Evolutionary conservation across 805 yeast genomes (phyloP).

Genomic region (Yamadazyma tumulicola): DNA sequence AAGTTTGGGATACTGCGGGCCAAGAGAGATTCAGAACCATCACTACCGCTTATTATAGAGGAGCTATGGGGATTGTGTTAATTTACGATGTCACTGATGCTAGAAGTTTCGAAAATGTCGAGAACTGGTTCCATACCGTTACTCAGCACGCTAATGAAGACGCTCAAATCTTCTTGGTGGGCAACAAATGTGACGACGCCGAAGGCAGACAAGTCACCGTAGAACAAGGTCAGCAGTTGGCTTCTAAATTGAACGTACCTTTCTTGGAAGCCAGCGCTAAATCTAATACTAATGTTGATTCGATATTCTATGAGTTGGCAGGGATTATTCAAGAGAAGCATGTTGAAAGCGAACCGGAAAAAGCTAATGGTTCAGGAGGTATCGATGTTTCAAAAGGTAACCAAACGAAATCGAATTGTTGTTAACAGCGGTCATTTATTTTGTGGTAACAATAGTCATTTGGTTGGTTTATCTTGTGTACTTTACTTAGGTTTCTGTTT

Average conservation of each 20-base stretch:
- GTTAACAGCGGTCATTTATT: too few species aligned
- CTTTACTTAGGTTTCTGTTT: too few species aligned
- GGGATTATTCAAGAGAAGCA: constrained; percentile 80
- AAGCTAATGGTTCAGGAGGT: constrained; percentile 16
- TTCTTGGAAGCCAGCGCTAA: constrained; percentile 97
- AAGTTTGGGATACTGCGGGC: constrained; percentile 98
- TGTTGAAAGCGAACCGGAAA: constrained; percentile 35
- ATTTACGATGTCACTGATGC: constrained; percentile 86
- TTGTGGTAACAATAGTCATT: too few species aligned
- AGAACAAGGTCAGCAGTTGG: constrained; percentile 89
- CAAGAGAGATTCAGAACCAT: constrained; percentile 94
- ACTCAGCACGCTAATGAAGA: constrained; percentile 96
- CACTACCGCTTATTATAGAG: constrained; percentile 88
- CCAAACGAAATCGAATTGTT: constrained; percentile 34
- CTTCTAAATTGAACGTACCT: constrained; percentile 81
- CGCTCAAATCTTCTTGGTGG: constrained; percentile 90
- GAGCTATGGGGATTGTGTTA: constrained; percentile 83
- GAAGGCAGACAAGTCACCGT: constrained; percentile 81
- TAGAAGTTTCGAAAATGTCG: constrained; percentile 87
- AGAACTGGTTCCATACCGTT: constrained; percentile 93
- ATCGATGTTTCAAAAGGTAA: constrained; percentile 37
- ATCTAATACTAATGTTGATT: constrained; percentile 87
- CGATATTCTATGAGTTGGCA: constrained; percentile 86
- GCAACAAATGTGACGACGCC: constrained; percentile 91
- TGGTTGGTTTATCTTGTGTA: background rate